Base-by-base conservation (phyloP, 1,139 yeast species). In the Hanseniaspora gamundiae region DNA sequence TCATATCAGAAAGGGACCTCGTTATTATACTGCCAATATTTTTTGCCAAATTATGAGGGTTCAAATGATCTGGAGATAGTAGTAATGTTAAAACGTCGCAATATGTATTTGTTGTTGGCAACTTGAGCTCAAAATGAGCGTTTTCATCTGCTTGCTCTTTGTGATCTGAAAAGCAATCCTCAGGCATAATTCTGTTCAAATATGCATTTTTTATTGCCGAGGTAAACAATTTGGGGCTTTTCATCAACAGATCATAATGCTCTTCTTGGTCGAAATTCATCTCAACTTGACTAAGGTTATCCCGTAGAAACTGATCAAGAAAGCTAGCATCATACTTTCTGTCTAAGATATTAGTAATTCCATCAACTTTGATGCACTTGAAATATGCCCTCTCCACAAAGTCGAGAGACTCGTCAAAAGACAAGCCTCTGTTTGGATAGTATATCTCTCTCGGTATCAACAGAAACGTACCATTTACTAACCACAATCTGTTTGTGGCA, bases 361-460 rank as follows among this genome's bases (percentile, higher is more conserved):
- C 52, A 20, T 45, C 10, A 7, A 44, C 40, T 17, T 45, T 47
- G 2, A 45, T 35, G 36, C 63, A 58, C 43, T 63, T 61, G 42
- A 58, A 69, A 16, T 51, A 52, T 0, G 60, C 58, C 20, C 51
- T 55, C 22, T 52, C 51, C 26, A 69, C 42, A 47, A 62, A 69
- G 2, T 52, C 53, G 17, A 72, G 41, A 0, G 73, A 63, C 41
- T 68, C 66, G 0, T 44, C 41, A 28, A 66, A 48, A 3, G 48
- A 49, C 38, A 71, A 49, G 2, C 62, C 60, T 35, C 65, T 52
- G 14, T 56, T 50, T 3, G 51, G 51, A 35, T 58, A 57, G 45
- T 49, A 61, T 36, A 24, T 36, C 4, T 50, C 51, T 8, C 50
- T 47, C 3, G 67, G 61, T n/a, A 60, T 59, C 29, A 55, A 41